A percentile compares a stretch with the other conserved stretches of the same genome.
These are phyloP conservation scores for Trichoderma arundinaceum DNA, from an alignment of 2,329 filamentous ascomycete species.

Conservation along the genomic window DNA sequence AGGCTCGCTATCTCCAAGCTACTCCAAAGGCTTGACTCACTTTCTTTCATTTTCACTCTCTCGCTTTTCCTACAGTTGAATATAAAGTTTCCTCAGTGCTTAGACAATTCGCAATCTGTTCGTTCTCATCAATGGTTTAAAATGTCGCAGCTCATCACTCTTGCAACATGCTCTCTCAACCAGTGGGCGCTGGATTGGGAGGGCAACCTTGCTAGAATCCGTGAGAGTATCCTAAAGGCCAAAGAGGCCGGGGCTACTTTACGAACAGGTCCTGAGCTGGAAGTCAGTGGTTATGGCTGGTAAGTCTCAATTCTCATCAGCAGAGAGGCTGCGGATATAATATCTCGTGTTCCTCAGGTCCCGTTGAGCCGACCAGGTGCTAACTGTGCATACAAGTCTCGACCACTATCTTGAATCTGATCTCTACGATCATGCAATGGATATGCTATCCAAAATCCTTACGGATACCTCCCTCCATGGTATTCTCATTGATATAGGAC, in stretches of 20 bases:
- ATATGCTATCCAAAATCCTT: conserved; percentile 44
- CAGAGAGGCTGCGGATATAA: too few species aligned
- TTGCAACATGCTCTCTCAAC: conserved; percentile 25
- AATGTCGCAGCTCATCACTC: conserved; percentile 21
- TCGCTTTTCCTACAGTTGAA: background rate
- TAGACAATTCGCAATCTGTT: background rate
- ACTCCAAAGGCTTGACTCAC: background rate
- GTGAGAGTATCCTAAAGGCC: conserved; percentile 64
- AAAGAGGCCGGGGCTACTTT: conserved; percentile 67
- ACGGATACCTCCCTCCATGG: conserved; percentile 47
- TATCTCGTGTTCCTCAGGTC: too few species aligned
- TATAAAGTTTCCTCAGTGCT: background rate
- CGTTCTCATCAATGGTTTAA: background rate
- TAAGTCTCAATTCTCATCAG: background rate
- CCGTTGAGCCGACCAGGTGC: background rate
- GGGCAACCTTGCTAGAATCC: conserved; percentile 67
- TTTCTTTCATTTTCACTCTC: background rate
- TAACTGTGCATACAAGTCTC: conserved; percentile 47
- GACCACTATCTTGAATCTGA: conserved; percentile 66
- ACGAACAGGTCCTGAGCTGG: conserved; percentile 64
- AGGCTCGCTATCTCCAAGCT: background rate
- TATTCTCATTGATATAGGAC: conserved; percentile 44
- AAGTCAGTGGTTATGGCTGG: conserved; percentile 48
- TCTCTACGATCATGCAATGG: conserved; percentile 42
- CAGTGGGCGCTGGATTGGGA: conserved; percentile 44